Base-by-base conservation (phyloP, 768 basidiomycete species). In the Mycena haematopus region DNA sequence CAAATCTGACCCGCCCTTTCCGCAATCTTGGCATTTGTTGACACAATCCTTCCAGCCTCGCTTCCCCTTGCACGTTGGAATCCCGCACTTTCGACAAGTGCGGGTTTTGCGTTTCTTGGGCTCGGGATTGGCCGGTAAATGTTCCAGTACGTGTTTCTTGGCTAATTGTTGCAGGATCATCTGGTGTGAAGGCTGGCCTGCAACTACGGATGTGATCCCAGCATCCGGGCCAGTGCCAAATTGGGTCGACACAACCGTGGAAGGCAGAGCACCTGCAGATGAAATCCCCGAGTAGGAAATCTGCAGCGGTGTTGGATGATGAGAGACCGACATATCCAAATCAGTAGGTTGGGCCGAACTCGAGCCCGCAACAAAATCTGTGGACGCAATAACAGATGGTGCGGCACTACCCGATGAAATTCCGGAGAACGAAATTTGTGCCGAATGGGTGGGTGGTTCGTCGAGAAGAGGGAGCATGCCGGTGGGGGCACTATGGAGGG, bases 11-110 rank as follows among this genome's bases (percentile, higher is more conserved):
- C 52, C 52, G 11, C 35, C 45, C 54, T 55, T 55, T 40, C 42
- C 25, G 19, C 40, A 55, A 27, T 55, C 54, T 22, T 22, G 52
- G 22, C 35, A 54, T 42, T 38, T 54, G 24, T 54, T 54, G 33
- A n/a, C 31, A 42, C 52, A 54, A 15, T 54, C 52, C 25, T 22
- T 54, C 52, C 52, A 54, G 17, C 52, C 52, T 19, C 52, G 36
- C 25, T 38, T 54, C 31, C 52, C 52, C 15, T 42, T 54, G 25
- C 52, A 54, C 11, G 52, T 24, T 9, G 53, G 53, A 8, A 55
- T 42, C 14, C 7, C 53, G 17, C 40, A 55, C n/a, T 55, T 55
- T 17, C 53, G 53, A 25, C 40, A 55, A 29, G 42, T 55, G 2
- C 27, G 38, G 7, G 25, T 44, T 55, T 52, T 52, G 5, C 52